Evolutionary conservation across 1,284 basidiomycete genomes (phyloP), one percentile per base, ranked within the genome.

Genomic region (Heliocybe sulcata): DNA sequence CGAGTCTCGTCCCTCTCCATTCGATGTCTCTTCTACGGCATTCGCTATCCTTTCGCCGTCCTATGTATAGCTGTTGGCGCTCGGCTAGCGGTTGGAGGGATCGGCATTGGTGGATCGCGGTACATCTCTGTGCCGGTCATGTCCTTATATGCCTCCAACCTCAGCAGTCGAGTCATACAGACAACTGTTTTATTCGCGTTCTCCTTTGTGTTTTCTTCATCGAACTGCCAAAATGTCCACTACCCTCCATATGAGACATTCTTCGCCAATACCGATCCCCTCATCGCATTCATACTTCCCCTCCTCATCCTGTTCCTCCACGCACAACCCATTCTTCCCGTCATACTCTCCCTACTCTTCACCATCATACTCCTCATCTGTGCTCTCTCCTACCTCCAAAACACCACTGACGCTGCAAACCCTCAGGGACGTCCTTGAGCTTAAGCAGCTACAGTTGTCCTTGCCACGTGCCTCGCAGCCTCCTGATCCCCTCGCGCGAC

Each of bases 381-480:
- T 29, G 20, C 47, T 29, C 47, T 49, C 47, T 22, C 47, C 27
- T 22, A 49, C 27, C 6, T 49, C 47, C 20, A 20, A 26, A 20
- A 29, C 47, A 4, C 27, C 47, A 25, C 47, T 49, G 23, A 49
- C 47, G 14, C 12, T 49, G 11, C 14, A 4, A 4, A 26, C 53
- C 45, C 9, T 48, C 65, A 72, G 70, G 54, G 70, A 72, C 58
- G 62, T 71, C 53, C 68, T 72, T 51, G 70, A 72, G 60, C 66
- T 72, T 26, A 72, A 71, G 56, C 64, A 69, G 57, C 67, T 72
- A 26, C 66, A 67, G 50, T 61, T 68, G n/a, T 64, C 64, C 26
- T 65, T 71, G 38, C 70, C 70, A 12, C 66, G 64, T 45, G 61
- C 67, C 16, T 45, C 64, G 2, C 64, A 67, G 31, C 62, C 59